A percentile compares a stretch with the other conserved stretches of the same genome.
Conservation (phyloP, 192 early-diverging fungal species). For the Linderina pennispora region DNA sequence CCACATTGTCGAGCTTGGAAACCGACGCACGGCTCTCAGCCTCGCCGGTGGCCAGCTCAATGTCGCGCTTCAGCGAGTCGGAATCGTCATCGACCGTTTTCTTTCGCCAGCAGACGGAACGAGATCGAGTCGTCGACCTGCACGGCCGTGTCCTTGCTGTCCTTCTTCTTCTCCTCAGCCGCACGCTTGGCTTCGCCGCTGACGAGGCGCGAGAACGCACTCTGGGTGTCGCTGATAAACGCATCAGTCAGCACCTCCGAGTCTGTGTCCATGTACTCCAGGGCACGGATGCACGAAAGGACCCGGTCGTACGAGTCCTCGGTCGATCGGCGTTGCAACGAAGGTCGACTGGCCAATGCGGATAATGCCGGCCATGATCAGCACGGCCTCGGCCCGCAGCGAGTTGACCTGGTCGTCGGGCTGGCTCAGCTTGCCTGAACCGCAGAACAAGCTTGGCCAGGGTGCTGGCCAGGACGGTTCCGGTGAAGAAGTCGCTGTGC, state of each 20-base stretch:
- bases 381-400: constrained; percentile 92
- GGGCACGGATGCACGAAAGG: constrained; percentile 73
- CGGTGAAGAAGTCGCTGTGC: constrained; percentile 91
- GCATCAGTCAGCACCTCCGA: constrained; percentile 30
- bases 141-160: constrained; percentile 38
- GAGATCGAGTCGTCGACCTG: constrained; percentile 86
- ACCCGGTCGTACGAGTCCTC: constrained; percentile 96
- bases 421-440: constrained; percentile 36
- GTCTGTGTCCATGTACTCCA: constrained; percentile 55
- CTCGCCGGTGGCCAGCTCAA: constrained; percentile 83
- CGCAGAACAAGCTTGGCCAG: constrained; percentile 89
- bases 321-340: constrained; percentile 80
- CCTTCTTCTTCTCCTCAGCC: constrained; percentile 33
- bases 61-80: constrained; percentile 81
- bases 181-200: constrained; percentile 58
- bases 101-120: constrained; percentile 83
- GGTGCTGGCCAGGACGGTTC: constrained; percentile 81
- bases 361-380: constrained; percentile 95
- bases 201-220: constrained; percentile 51
- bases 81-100: constrained; percentile 53
- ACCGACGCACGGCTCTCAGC: constrained; percentile 67
- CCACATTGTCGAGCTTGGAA: constrained; percentile 89
- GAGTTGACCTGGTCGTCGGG: constrained; percentile 56
- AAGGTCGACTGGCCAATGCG: constrained; percentile 88
- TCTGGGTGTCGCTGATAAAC: constrained; percentile 57